A percentile compares a stretch with the other conserved stretches of the same genome.
phyloP scores from a whole-genome alignment of 768 basidiomycete species.

The Russula ochroleuca region DNA sequence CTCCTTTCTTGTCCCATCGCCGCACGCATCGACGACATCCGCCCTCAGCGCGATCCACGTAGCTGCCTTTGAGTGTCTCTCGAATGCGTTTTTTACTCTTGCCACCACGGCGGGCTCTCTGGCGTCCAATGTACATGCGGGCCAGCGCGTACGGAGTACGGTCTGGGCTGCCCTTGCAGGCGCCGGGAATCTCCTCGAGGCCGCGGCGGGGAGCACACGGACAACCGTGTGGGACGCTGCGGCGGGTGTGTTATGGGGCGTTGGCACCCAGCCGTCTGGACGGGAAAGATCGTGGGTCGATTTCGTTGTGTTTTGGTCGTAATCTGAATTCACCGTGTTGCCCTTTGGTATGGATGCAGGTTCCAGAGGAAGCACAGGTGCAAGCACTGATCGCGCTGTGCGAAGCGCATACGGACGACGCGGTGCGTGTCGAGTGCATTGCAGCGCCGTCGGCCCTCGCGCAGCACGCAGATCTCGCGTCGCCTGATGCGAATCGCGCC shows the following conservation, averaged over 20 bases:
- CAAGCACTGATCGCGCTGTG: conserved; percentile 64
- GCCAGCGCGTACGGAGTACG: conserved; percentile 55
- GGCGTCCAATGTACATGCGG: conserved; percentile 45
- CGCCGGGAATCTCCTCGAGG: conserved; percentile 54
- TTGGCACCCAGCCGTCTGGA: conserved; percentile 77
- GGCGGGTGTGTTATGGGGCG: conserved; percentile 82
- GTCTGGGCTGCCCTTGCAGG: conserved; percentile 59
- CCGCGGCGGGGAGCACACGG: conserved; percentile 59
- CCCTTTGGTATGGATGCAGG: conserved; percentile 35
- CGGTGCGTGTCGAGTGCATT: conserved; percentile 69
- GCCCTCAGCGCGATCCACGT: conserved; percentile 79
- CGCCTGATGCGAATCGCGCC: conserved; percentile 62
- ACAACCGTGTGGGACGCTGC: conserved; percentile 75
- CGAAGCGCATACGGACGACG: conserved; percentile 49
- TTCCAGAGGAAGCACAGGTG: conserved; percentile 57
- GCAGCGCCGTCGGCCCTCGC: conserved; percentile 85
- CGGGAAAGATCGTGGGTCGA: conserved; percentile 52
- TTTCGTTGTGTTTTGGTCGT: neutral
- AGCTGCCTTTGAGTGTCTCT: conserved; percentile 82
- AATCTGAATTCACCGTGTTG: neutral
- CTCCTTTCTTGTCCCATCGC: conserved; percentile 74
- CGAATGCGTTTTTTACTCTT: conserved; percentile 80
- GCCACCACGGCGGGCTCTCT: conserved; percentile 45
- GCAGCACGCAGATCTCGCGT: conserved; percentile 47
- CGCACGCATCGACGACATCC: conserved; percentile 86